These are phyloP conservation scores for Amanita pallidorosea DNA, from an alignment of 768 basidiomycete species.

Conservation along the genomic window DNA sequence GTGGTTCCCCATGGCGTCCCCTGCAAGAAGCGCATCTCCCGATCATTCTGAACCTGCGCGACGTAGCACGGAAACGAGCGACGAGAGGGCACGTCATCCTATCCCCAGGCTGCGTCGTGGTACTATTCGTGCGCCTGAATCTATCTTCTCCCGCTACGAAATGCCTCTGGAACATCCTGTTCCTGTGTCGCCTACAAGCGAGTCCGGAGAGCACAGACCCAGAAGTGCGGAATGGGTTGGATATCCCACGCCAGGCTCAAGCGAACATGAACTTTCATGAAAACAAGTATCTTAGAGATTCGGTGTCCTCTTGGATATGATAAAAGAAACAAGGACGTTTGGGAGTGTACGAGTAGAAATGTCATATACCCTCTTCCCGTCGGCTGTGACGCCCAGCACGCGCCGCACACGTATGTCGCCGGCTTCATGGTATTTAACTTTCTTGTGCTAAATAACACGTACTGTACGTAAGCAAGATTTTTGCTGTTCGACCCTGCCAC, in stretches of 20 bases:
- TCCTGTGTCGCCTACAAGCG: slow-evolving; percentile 6
- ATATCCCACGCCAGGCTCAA: slow-evolving; percentile 41
- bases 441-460: background rate
- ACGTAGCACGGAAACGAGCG: slow-evolving; percentile 17
- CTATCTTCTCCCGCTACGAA: slow-evolving; percentile 36
- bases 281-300: background rate
- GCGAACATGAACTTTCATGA: slow-evolving; percentile 23
- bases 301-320: background rate
- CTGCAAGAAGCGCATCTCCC: slow-evolving; percentile 3
- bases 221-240: slow-evolving; percentile 19
- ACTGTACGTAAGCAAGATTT: background rate
- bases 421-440: background rate
- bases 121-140: slow-evolving; percentile 57
- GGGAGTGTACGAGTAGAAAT: slow-evolving; percentile 5
- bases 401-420: background rate
- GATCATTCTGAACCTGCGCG: background rate
- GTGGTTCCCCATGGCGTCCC: background rate
- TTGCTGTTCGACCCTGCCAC: background rate
- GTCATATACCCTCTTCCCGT: background rate
- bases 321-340: background rate
- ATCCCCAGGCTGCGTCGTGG: slow-evolving; percentile 53
- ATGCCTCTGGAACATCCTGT: slow-evolving; percentile 7
- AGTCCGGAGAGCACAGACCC: slow-evolving; percentile 6
- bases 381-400: background rate
- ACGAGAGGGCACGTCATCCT: slow-evolving; percentile 17